phyloP scores from a whole-genome alignment of 257 asterid genomes.

The Salvia hispanica region DNA sequence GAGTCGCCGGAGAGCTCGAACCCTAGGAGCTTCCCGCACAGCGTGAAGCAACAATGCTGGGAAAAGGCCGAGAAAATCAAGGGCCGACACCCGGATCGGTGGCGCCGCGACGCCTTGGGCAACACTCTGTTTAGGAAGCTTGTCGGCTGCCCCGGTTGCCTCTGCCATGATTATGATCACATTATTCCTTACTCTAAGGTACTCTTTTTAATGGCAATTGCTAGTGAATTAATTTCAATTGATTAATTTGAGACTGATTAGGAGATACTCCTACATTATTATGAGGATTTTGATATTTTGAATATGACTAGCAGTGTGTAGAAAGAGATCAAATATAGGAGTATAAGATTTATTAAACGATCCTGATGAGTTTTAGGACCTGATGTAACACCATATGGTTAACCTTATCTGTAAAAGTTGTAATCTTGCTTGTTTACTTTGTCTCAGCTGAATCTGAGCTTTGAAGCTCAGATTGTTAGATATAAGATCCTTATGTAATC shows the following conservation, averaged over 20 bases:
- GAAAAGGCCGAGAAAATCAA: slow-evolving; percentile 81
- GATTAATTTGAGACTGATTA: background rate
- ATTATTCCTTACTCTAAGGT: slow-evolving; percentile 86
- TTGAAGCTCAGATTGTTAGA: background rate
- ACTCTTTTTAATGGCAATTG: background rate
- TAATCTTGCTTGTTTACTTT: background rate
- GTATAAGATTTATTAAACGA: background rate
- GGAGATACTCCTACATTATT: too few relatives aligned
- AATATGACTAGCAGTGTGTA: too few relatives aligned
- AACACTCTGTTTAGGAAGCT: slow-evolving; percentile 80
- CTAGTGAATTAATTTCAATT: background rate
- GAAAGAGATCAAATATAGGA: too few relatives aligned
- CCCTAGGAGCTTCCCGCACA: slow-evolving; percentile 84
- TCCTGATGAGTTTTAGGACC: background rate
- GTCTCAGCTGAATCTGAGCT: background rate
- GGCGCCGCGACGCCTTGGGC: slow-evolving; percentile 92
- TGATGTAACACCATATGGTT: background rate
- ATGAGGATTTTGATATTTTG: too few relatives aligned
- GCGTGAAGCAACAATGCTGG: slow-evolving; percentile 94
- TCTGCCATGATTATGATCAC: slow-evolving; percentile 97
- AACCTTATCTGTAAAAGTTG: background rate
- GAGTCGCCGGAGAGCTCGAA: slow-evolving; percentile 54
- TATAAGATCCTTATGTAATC: background rate
- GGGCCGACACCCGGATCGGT: slow-evolving; percentile 89
- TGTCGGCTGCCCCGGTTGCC: slow-evolving; percentile 97